These are phyloP conservation scores for Avena atlantica DNA, from an alignment of 176 grass and related monocot genomes.

Conservation along the genomic window DNA sequence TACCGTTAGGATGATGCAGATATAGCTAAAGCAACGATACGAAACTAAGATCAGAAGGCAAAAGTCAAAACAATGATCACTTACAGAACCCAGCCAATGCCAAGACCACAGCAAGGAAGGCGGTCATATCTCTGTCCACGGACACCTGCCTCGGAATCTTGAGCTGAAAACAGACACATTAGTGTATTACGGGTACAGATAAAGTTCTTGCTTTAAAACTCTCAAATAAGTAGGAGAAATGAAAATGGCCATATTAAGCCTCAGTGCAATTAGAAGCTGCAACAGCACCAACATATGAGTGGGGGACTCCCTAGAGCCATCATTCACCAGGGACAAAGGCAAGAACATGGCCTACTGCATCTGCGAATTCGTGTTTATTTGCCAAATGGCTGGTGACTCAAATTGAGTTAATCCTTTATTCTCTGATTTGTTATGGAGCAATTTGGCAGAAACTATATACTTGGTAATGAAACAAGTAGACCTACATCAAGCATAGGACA, in stretches of 20 bases:
- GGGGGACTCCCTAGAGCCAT: not conserved
- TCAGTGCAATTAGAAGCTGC: not conserved
- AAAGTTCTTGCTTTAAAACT: not conserved
- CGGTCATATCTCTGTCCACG: slow-evolving; percentile 51
- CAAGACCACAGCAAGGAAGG: slow-evolving; percentile 78
- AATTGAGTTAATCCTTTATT: not conserved
- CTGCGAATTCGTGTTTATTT: not conserved
- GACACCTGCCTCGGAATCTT: slow-evolving; percentile 57
- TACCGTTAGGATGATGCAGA: slow-evolving; percentile 22
- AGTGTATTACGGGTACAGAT: slow-evolving; percentile 14
- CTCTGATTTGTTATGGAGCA: slow-evolving; percentile 10
- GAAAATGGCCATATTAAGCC: not conserved
- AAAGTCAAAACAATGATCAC: slow-evolving; percentile 28
- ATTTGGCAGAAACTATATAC: not conserved
- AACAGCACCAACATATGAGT: not conserved
- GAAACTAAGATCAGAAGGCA: slow-evolving; percentile 14
- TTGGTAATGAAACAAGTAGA: not conserved
- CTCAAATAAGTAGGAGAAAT: not conserved
- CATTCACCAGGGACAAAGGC: not conserved
- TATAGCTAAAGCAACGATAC: slow-evolving; percentile 27
- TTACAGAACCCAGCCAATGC: slow-evolving; percentile 94
- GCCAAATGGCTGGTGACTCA: not conserved
- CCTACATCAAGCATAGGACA: not conserved
- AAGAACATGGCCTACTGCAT: slow-evolving; percentile 2
- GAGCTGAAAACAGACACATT: slow-evolving; percentile 36